phyloP scores from a whole-genome alignment of 2,329 filamentous ascomycete genomes.

The Aspergillus aculeatus region DNA sequence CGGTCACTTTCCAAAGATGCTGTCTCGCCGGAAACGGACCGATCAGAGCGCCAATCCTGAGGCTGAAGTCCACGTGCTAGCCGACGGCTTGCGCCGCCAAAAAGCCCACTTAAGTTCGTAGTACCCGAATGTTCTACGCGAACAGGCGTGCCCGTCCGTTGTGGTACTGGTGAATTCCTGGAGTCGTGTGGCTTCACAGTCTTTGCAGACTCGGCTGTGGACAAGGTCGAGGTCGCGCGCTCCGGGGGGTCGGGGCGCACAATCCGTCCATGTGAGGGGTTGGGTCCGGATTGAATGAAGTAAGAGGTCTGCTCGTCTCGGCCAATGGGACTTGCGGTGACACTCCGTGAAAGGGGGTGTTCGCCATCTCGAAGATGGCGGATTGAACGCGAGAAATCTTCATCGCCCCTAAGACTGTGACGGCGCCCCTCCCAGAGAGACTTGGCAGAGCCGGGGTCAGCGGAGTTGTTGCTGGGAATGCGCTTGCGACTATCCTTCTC shows the following conservation, averaged over 20 bases:
- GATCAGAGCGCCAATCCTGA: conserved; percentile 39
- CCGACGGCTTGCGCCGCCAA: conserved; percentile 41
- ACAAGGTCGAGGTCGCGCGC: conserved; percentile 44
- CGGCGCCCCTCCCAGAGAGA: conserved; percentile 51
- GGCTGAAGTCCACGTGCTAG: conserved; percentile 35
- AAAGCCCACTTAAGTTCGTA: conserved; percentile 39
- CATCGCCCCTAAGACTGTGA: conserved; percentile 56
- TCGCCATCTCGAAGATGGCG: conserved; percentile 56
- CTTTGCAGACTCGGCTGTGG: conserved; percentile 48
- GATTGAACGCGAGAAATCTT: conserved; percentile 53
- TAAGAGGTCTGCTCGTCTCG: conserved; percentile 37
- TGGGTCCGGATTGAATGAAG: conserved; percentile 29
- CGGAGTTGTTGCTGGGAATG: conserved; percentile 55
- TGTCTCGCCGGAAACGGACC: conserved; percentile 35
- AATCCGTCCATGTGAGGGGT: conserved; percentile 24
- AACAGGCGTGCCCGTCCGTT: conserved; percentile 27
- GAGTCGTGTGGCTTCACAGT: conserved; percentile 41
- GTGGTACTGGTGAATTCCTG: conserved; percentile 23
- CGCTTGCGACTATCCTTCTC: conserved; percentile 48
- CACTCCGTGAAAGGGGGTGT: conserved; percentile 73
- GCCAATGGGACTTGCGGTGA: conserved; percentile 65
- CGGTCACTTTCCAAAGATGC: conserved; percentile 35
- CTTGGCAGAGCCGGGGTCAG: conserved; percentile 56
- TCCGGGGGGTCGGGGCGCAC: conserved; percentile 40
- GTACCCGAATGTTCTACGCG: conserved; percentile 33